Conservation (phyloP, 768 basidiomycete genomes). For the Leccinum subgranulosum region DNA sequence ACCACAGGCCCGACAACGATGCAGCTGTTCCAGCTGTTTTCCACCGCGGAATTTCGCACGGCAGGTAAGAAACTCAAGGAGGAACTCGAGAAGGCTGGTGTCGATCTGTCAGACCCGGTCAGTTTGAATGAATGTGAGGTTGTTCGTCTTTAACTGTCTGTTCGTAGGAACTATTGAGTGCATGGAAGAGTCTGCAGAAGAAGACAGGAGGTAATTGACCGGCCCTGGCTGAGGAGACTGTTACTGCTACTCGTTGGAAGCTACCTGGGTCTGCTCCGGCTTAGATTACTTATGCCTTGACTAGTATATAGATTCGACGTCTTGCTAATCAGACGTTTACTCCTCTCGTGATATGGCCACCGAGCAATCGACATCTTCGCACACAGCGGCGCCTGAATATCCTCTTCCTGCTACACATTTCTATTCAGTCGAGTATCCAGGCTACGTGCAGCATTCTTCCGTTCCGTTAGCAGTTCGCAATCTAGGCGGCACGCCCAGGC, state of each 20-base stretch:
- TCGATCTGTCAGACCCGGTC: conserved; percentile 58
- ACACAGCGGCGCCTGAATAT: conserved; percentile 34
- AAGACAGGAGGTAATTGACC: conserved; percentile 21
- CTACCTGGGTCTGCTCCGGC: not conserved
- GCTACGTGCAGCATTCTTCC: conserved; percentile 67
- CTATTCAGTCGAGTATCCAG: conserved; percentile 89
- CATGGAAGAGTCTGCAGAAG: conserved; percentile 34
- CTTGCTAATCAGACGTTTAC: conserved; percentile 7
- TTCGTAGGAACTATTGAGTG: conserved; percentile 46
- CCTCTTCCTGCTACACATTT: conserved; percentile 58
- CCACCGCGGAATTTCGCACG: conserved; percentile 50
- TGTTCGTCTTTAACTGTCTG: not conserved
- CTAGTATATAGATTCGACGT: not conserved
- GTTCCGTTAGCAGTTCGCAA: conserved; percentile 58
- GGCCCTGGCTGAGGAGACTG: not conserved
- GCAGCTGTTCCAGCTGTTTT: conserved; percentile 53
- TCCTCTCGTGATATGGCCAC: conserved; percentile 7
- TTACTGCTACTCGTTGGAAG: not conserved
- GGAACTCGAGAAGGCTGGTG: conserved; percentile 55
- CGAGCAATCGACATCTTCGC: conserved; percentile 8
- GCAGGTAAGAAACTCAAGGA: conserved; percentile 44
- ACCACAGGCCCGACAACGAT: conserved; percentile 45
- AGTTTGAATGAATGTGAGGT: conserved; percentile 8
- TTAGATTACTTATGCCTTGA: not conserved
- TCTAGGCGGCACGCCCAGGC: conserved; percentile 64